Base-by-base conservation (phyloP, 78 protist genomes). In the Ministeria vibrans region DNA sequence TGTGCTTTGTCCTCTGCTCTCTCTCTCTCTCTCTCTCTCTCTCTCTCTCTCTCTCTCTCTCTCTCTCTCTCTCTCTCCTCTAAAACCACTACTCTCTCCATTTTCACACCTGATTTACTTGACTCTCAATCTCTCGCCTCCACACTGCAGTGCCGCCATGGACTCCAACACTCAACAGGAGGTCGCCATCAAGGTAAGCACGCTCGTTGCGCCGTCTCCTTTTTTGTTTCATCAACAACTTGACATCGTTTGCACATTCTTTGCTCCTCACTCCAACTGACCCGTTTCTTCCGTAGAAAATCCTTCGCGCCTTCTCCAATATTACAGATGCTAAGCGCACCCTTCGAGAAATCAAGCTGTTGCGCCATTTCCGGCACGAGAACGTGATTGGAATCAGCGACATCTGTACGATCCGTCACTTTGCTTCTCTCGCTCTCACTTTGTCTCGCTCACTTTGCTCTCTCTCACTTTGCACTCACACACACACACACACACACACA, bases 321-420 rank as follows among this genome's bases (percentile, higher is more conserved):
- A 59, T 85, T 5, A 84, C 87, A 1, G 99, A 96, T 72, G 86
- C 90, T 3, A 95, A 92, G 87, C 87, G 99, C 3, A 86, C 91
- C 2, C 88, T 96, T 30, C 93, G 99, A n/a, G 99, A 98, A 72
- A 71, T 98, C 72, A 91, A 90, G 81, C 64, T 91, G 28, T 63
- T 91, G 51, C 46, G 90, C 43, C 88, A 87, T n/a, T 85, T 91
- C 62, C 63, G 81, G 39, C 94, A 91, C 74, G 94, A 91, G 32
- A 91, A 91, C n/a, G 78, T 79, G 44, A 20, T 45, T n/a, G n/a
- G n/a, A n/a, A n/a, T n/a, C n/a, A n/a, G n/a, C n/a, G n/a, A n/a
- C n/a, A n/a, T n/a, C n/a, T n/a, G n/a, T n/a, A n/a, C n/a, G n/a
- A n/a, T n/a, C n/a, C n/a, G n/a, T n/a, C n/a, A n/a, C n/a, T n/a